These are phyloP conservation scores for Mycena pura DNA, from an alignment of 768 basidiomycete genomes.

Conservation along the genomic window DNA sequence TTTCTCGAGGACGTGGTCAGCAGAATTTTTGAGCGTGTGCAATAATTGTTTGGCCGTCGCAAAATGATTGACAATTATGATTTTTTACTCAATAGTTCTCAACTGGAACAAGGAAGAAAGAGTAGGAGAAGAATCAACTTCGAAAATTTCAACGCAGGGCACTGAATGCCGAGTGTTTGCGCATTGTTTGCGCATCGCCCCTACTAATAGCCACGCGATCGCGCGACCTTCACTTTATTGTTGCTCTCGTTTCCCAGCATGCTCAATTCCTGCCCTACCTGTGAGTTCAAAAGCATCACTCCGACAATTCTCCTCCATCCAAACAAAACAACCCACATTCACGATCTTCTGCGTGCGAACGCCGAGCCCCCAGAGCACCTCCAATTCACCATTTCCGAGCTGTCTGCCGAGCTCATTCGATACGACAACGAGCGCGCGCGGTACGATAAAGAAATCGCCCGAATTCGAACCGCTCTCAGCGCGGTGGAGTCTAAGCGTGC, in stretches of 20 bases:
- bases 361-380: slow-evolving; percentile 14
- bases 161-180: too few species aligned
- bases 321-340: slow-evolving; percentile 5
- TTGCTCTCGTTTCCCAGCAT: slow-evolving; percentile 7
- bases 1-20: slow-evolving; percentile 19
- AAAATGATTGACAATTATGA: too few species aligned
- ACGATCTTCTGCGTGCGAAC: slow-evolving; percentile 11
- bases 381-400: slow-evolving; percentile 15
- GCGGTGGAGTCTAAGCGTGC: not conserved
- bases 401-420: slow-evolving; percentile 17
- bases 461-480: slow-evolving; percentile 6
- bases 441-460: slow-evolving; percentile 13
- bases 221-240: slow-evolving; percentile 1
- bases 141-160: too few species aligned
- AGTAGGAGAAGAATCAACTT: too few species aligned
- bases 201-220: too few species aligned
- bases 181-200: too few species aligned
- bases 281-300: slow-evolving; percentile 15
- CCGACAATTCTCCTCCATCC: slow-evolving; percentile 11
- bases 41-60: too few species aligned
- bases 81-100: too few species aligned
- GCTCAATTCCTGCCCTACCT: slow-evolving; percentile 14
- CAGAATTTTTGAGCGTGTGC: slow-evolving; percentile 6
- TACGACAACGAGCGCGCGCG: slow-evolving; percentile 14
- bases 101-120: too few species aligned